Conservation (phyloP, 192 early-diverging fungal species). For the Coemansia sp. region DNA sequence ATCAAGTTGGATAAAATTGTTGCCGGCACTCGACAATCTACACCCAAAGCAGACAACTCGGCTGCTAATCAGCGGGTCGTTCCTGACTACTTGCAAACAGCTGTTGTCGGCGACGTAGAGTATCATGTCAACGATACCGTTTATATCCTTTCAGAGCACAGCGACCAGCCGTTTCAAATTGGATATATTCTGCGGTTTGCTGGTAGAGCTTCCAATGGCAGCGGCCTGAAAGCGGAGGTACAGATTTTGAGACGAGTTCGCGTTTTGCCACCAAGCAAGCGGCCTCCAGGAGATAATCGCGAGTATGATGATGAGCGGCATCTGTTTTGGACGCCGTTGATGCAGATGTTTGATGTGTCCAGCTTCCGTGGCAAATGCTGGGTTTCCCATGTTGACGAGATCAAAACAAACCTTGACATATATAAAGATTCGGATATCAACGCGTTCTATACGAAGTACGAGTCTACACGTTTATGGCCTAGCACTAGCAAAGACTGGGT, state of each 20-base stretch:
- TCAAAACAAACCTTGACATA: conserved; percentile 31
- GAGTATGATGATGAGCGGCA: conserved; percentile 51
- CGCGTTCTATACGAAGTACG: conserved; percentile 50
- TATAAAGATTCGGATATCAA: conserved; percentile 55
- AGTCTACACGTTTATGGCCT: conserved; percentile 22
- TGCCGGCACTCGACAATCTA: conserved; percentile 7
- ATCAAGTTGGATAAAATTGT: conserved; percentile 21
- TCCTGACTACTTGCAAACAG: conserved; percentile 22
- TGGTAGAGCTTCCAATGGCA: not conserved
- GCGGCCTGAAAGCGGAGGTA: conserved; percentile 20
- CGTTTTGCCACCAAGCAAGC: conserved; percentile 17
- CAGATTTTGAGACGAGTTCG: conserved; percentile 46
- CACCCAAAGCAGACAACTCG: not conserved
- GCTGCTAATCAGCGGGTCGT: not conserved
- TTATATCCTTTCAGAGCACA: conserved; percentile 53
- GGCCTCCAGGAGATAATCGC: conserved; percentile 9
- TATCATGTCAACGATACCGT: conserved; percentile 61
- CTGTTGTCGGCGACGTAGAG: conserved; percentile 27
- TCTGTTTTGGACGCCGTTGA: conserved; percentile 47
- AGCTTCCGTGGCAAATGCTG: conserved; percentile 59
- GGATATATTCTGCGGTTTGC: conserved; percentile 53
- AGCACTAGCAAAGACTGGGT: conserved; percentile 18
- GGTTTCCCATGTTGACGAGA: conserved; percentile 51
- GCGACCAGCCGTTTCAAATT: conserved; percentile 54
- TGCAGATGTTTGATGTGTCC: conserved; percentile 14